Conservation (phyloP, 1,139 yeast species). For the Suhomyces maxii region DNA sequence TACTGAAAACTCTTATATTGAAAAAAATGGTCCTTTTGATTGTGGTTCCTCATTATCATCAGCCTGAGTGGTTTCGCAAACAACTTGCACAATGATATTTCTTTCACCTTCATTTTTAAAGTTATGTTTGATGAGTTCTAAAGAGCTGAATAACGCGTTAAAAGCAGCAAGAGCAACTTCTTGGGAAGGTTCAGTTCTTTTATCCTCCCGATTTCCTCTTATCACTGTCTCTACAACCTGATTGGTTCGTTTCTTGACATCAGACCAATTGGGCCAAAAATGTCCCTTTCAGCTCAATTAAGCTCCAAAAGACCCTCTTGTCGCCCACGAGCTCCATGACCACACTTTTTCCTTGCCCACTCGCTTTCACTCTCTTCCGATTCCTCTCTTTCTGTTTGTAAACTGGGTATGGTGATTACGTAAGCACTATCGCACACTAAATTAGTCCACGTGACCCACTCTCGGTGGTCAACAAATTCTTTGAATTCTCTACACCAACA, state of each 20-base stretch:
- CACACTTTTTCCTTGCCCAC: no score
- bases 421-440: not conserved
- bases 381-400: not conserved
- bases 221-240: no score
- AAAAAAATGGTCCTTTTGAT: no score
- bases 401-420: not conserved
- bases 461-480: not conserved
- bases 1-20: no score
- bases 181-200: slow-evolving; percentile 60
- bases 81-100: slow-evolving; percentile 96
- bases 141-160: slow-evolving; percentile 86
- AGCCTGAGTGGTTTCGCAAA: slow-evolving; percentile 96
- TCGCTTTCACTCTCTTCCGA: not conserved
- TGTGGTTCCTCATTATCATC: slow-evolving; percentile 72
- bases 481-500: not conserved
- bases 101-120: slow-evolving; percentile 94
- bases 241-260: no score
- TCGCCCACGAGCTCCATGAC: no score
- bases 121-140: slow-evolving; percentile 84
- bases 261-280: no score
- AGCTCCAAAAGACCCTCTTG: no score
- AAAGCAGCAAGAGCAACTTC: slow-evolving; percentile 86
- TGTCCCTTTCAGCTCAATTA: no score
- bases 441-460: not conserved
- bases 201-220: no score